Base-by-base conservation (phyloP, 768 basidiomycete species). In the Suillus subluteus region DNA sequence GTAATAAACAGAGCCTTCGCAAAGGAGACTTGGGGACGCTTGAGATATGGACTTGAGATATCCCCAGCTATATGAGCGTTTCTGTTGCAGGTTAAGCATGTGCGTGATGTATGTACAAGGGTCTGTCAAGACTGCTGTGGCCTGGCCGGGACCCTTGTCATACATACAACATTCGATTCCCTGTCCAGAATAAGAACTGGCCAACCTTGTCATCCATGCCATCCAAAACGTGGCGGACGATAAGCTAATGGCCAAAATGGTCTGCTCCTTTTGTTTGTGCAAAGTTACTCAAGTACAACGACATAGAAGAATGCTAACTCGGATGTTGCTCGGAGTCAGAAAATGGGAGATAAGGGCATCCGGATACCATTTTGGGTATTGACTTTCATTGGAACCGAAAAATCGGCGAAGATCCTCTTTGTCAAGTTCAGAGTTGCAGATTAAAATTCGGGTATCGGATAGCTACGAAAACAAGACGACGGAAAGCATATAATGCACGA, bases 21-120 rank as follows among this genome's bases (percentile, higher is more conserved):
- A 62, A 30, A 23, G 13, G 4, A 21, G 62, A 43, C 64, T 56
- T 40, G 64, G 62, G 18, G n/a, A 55, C 62, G 63, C 41, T 40
- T 58, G 40, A 12, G 18, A 55, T 26, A 58, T 61, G n/a, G 12
- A 48, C 35, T 16, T 54, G 52, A 48, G 48, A 46, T 18, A 23
- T 41, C 55, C 58, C 54, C 38, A 8, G 64, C 61, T 77, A 43
- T 77, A 77, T 74, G 43, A 63, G 61, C 30, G 35, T 61, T 50
- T 58, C 21, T 38, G 37, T 63, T 11, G 18, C 9, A 55, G 32
- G 11, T 50, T 2, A 50, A 23, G 12, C 23, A 6, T 52, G 23
- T 40, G 12, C 12, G 13, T 40, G 38, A 6, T 32, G 15, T 5
- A 23, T 23, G 48, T 13, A 21, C 54, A n/a, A 56, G 21, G 12